Conservation (phyloP, 1,139 yeast genomes). For the Scheffersomyces illinoinensis region DNA sequence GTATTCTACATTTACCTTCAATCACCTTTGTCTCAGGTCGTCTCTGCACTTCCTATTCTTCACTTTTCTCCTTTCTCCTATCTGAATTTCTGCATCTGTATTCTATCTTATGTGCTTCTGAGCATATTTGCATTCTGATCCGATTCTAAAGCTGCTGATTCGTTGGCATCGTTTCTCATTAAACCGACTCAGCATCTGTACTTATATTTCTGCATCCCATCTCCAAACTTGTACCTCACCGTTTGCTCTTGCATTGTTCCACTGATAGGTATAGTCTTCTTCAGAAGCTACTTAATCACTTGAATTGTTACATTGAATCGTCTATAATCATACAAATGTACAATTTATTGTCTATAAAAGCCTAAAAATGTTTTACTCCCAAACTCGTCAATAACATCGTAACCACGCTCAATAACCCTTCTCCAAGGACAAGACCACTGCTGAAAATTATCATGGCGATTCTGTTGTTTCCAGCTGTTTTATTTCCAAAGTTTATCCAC, state of each 20-base stretch:
- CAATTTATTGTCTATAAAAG: neutral
- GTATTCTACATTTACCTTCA: neutral
- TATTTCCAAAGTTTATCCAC: conserved; percentile 48
- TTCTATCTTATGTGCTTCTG: neutral
- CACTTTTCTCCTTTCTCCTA: neutral
- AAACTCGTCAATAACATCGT: conserved; percentile 77
- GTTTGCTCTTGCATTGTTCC: too few species aligned
- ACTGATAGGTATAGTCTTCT: too few species aligned
- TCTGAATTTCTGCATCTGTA: neutral
- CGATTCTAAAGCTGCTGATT: neutral
- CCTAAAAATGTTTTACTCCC: conserved; percentile 45
- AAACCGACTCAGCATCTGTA: neutral
- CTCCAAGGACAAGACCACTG: conserved; percentile 91
- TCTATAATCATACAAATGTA: neutral
- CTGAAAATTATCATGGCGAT: conserved; percentile 83
- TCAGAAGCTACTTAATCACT: neutral
- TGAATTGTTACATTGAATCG: neutral
- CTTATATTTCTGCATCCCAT: neutral
- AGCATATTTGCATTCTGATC: neutral
- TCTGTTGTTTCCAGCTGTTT: conserved; percentile 37
- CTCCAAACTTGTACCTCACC: neutral
- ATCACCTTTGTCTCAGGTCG: neutral
- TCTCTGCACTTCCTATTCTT: neutral
- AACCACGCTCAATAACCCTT: conserved; percentile 82
- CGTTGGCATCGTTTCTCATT: neutral